These are phyloP conservation scores for Trichoderma sp. DNA, from an alignment of 2,329 filamentous ascomycete species.

Conservation along the genomic window DNA sequence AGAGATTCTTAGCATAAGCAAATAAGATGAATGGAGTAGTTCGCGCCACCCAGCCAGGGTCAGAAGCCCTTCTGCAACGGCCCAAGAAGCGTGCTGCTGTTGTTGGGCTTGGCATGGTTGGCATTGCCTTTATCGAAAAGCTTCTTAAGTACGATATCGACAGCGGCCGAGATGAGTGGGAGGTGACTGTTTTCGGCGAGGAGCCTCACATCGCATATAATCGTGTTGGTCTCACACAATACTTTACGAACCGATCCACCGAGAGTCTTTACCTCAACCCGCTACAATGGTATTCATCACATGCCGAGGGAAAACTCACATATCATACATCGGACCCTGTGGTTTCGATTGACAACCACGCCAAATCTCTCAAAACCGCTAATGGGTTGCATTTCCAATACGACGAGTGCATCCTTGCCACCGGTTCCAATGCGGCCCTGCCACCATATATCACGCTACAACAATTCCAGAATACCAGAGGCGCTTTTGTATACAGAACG, in stretches of 20 bases:
- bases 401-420: slow-evolving; percentile 80
- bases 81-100: slow-evolving; percentile 59
- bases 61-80: not conserved
- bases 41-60: not conserved
- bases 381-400: slow-evolving; percentile 71
- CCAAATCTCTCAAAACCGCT: slow-evolving; percentile 69
- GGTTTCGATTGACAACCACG: slow-evolving; percentile 60
- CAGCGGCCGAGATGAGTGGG: slow-evolving; percentile 64
- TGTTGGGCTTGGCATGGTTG: slow-evolving; percentile 90
- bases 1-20: too few species aligned
- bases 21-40: not conserved
- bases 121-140: slow-evolving; percentile 87
- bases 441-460: slow-evolving; percentile 62
- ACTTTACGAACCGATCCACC: slow-evolving; percentile 82
- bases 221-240: slow-evolving; percentile 83
- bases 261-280: slow-evolving; percentile 90
- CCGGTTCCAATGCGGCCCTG: slow-evolving; percentile 80
- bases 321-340: slow-evolving; percentile 34
- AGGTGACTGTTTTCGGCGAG: slow-evolving; percentile 83
- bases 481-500: slow-evolving; percentile 87
- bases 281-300: slow-evolving; percentile 64
- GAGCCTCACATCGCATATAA: slow-evolving; percentile 89
- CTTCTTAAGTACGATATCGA: slow-evolving; percentile 80
- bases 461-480: slow-evolving; percentile 70
- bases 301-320: not conserved